Evolutionary conservation across 805 yeast genomes (phyloP), one percentile per base, ranked within the genome.

Genomic region (Yarrowia sp.): DNA sequence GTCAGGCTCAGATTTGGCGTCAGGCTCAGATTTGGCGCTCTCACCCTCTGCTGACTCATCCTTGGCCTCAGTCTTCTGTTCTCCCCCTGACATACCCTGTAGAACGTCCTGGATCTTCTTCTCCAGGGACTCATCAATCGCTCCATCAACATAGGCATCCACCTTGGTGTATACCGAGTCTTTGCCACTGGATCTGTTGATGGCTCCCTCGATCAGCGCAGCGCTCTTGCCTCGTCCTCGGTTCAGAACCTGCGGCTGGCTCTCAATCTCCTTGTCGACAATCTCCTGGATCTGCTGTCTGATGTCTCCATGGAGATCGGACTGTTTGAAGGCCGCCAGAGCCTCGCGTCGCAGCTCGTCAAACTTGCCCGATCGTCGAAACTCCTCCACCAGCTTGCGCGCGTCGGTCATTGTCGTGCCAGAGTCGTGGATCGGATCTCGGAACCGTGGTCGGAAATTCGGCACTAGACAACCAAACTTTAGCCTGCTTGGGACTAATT

Each of bases 211-310:
- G 7, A 73, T 60, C n/a, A 73, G 43, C 5, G 72, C 74, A 10
- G 73, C 74, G 6, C 74, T 68, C 50, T 71, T 73, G 33, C 71
- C 69, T 38, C 74, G 64, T 24, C 73, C 74, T 33, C 71, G 66
- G 9, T 68, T 66, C 39, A 73, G 70, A 38, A 73, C 65, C 30
- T 60, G 42, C 17, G 74, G 72, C 38, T 73, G 72, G 43, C 64
- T 70, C 38, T 68, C 67, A 12, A 72, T 72, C 66, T 72, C 70
- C 24, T 70, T 68, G 44, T 71, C 72, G 5, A 73, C 74, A 20
- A 71, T 68, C 10, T 66, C 68, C 55, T 72, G 67, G 38, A 73
- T 69, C 24, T 69, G 68, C n/a, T 20, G 43, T 34, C 53, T 40
- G 20, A 73, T 68, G 14, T 65, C 69, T 7, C 66, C 60, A 33